phyloP scores from a whole-genome alignment of 106 monocot species.

The Dendrobium catenatum region DNA sequence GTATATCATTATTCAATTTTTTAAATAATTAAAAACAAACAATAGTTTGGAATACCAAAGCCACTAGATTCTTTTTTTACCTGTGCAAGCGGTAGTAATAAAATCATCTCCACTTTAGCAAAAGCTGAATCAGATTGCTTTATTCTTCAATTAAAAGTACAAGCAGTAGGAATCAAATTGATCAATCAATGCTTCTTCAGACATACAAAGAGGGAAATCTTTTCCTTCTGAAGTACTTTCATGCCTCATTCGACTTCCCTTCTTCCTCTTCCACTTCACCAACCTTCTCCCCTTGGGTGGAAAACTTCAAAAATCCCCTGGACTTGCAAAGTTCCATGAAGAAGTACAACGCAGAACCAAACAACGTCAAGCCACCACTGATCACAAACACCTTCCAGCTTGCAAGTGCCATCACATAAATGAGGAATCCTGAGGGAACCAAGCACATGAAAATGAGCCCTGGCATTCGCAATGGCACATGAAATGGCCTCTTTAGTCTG shows the following conservation, averaged over 20 bases:
- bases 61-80: too few species aligned
- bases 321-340: conserved; percentile 39
- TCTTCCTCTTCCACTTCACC: conserved; percentile 14
- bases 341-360: conserved; percentile 37
- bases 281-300: conserved; percentile 3
- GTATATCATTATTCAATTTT: too few species aligned
- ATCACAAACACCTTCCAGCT: conserved; percentile 59
- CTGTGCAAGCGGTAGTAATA: too few species aligned
- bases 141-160: not conserved
- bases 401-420: conserved; percentile 56
- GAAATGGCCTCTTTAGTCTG: conserved; percentile 54
- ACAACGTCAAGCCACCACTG: conserved; percentile 36
- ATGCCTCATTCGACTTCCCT: not conserved
- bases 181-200: not conserved
- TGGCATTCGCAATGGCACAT: conserved; percentile 44
- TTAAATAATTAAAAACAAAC: too few species aligned
- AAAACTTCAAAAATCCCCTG: conserved; percentile 43
- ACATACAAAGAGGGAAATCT: not conserved
- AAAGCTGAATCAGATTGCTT: not conserved
- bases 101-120: not conserved
- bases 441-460: conserved; percentile 56
- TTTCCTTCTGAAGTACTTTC: too few species aligned
- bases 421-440: conserved; percentile 61
- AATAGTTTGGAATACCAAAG: too few species aligned
- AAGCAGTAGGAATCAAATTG: too few species aligned